These are phyloP conservation scores for Septoria linicola DNA, from an alignment of 2,329 filamentous ascomycete species.

Conservation along the genomic window DNA sequence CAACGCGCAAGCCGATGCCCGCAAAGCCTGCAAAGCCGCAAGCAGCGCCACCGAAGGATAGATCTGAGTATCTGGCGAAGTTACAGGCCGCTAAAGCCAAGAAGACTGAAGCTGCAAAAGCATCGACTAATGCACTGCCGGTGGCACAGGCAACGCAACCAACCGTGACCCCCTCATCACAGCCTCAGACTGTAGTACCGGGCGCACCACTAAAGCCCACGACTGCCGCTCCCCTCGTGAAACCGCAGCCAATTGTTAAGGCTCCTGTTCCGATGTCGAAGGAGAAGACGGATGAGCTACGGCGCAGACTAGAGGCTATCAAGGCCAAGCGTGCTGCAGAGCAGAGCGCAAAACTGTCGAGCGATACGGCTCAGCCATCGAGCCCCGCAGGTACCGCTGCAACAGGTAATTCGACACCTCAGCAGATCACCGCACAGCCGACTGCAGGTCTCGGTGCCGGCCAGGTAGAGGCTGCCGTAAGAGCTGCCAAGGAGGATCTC, in stretches of 20 bases:
- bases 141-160: background rate
- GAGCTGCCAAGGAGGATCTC: background rate
- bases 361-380: slow-evolving; percentile 10
- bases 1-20: slow-evolving; percentile 5
- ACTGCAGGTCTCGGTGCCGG: slow-evolving; percentile 22
- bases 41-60: slow-evolving; percentile 49
- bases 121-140: slow-evolving; percentile 11
- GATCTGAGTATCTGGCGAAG: slow-evolving; percentile 74
- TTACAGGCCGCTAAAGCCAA: slow-evolving; percentile 71
- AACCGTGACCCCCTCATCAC: background rate
- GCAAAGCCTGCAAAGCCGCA: slow-evolving; percentile 17
- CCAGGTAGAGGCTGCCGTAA: slow-evolving; percentile 12
- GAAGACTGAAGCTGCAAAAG: slow-evolving; percentile 43
- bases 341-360: slow-evolving; percentile 21
- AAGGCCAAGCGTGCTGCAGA: slow-evolving; percentile 42
- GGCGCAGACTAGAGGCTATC: slow-evolving; percentile 75
- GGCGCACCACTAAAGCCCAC: background rate
- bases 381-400: slow-evolving; percentile 4
- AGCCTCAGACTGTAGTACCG: slow-evolving; percentile 1
- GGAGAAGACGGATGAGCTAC: slow-evolving; percentile 64
- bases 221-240: background rate
- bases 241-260: slow-evolving; percentile 10
- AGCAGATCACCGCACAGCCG: background rate
- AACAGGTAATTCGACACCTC: background rate
- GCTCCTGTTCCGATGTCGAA: slow-evolving; percentile 11